phyloP scores from a whole-genome alignment of 352 stramenopile species.

The Bremia lactucae region DNA sequence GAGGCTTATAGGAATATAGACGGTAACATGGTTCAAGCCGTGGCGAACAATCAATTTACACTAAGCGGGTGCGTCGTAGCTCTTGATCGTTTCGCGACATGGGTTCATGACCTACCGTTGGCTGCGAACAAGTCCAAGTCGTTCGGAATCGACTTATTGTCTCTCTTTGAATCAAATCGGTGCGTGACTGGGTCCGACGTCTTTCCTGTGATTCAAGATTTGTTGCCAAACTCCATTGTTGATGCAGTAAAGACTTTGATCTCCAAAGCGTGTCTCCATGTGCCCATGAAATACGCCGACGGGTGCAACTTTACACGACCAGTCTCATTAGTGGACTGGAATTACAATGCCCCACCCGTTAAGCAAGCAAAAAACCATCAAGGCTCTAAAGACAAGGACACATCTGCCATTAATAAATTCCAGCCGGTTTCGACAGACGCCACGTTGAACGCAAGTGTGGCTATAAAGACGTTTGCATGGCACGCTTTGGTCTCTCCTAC shows the following conservation, averaged over 20 bases:
- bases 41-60: conserved; percentile 10
- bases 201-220: conserved; percentile 23
- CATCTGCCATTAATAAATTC: conserved; percentile 22
- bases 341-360: conserved; percentile 26
- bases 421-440: conserved; percentile 21
- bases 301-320: conserved; percentile 37
- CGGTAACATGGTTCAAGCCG: conserved; percentile 14
- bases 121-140: conserved; percentile 19
- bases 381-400: conserved; percentile 22
- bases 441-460: conserved; percentile 5
- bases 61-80: conserved; percentile 38
- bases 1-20: conserved; percentile 35
- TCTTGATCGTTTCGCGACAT: conserved; percentile 38
- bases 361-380: conserved; percentile 5
- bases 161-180: conserved; percentile 28
- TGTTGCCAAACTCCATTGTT: conserved; percentile 22
- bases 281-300: conserved; percentile 42
- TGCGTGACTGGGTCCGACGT: conserved; percentile 36
- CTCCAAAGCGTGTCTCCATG: conserved; percentile 33
- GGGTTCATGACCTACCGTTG: conserved; percentile 28
- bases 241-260: conserved; percentile 28
- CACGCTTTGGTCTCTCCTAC: not conserved
- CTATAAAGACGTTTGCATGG: not conserved
- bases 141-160: conserved; percentile 23
- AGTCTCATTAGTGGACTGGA: conserved; percentile 39